phyloP scores from a whole-genome alignment of 2,329 filamentous ascomycete species.

The Penicillium sumatraense region DNA sequence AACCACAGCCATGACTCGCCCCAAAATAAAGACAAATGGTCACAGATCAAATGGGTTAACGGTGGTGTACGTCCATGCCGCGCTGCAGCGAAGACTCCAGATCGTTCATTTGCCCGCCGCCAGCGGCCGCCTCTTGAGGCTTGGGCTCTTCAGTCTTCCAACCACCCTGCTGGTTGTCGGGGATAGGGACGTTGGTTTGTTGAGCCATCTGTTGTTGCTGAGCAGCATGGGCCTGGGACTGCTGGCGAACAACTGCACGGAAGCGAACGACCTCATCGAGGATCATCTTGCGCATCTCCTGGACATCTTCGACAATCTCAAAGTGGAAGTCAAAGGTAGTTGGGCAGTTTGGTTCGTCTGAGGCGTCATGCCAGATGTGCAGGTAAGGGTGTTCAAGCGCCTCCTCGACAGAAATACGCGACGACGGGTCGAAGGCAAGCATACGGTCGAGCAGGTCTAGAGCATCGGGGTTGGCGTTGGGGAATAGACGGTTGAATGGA shows the following conservation, averaged over 20 bases:
- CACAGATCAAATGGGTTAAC: conserved; percentile 1
- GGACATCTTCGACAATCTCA: conserved; percentile 93
- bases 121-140: conserved; percentile 60
- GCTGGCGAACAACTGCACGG: conserved; percentile 64
- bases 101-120: conserved; percentile 49
- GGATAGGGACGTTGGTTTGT: conserved; percentile 63
- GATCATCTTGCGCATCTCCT: conserved; percentile 96
- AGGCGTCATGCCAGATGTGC: conserved; percentile 97
- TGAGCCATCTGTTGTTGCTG: conserved; percentile 48
- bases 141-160: conserved; percentile 65
- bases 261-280: conserved; percentile 91
- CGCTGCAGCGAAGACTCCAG: conserved; percentile 58
- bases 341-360: conserved; percentile 91
- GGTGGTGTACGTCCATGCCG: conserved; percentile 58
- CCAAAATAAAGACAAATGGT: conserved; percentile 5
- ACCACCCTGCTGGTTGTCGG: conserved; percentile 60
- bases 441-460: conserved; percentile 95
- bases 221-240: conserved; percentile 48
- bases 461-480: conserved; percentile 92
- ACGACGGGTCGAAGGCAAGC: conserved; percentile 94
- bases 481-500: conserved; percentile 85
- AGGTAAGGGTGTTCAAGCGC: conserved; percentile 96
- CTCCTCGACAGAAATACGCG: conserved; percentile 90
- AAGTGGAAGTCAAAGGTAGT: conserved; percentile 98
- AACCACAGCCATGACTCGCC: conserved; percentile 11